Base-by-base conservation (phyloP, 768 basidiomycete genomes). In the Lentinula detonsa region DNA sequence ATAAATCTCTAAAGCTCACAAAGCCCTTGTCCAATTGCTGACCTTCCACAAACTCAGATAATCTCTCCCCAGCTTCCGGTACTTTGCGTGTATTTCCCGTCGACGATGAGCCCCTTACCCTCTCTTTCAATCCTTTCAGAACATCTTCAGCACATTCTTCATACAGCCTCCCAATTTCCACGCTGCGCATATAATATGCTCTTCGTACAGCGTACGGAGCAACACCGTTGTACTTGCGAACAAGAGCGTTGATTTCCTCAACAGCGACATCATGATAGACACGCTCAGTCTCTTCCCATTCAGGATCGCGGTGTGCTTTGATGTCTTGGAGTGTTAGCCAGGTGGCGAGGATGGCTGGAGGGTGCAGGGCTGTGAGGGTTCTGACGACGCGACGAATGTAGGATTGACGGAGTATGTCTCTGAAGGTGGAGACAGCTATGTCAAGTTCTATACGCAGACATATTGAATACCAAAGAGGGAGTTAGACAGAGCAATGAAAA, bases 181-280 rank as follows among this genome's bases (percentile, higher is more conserved):
- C 73, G 8, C 76, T 75, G 23, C 82, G 79, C 23, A 76, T 72
- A 62, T 89, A 79, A 62, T 86, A 84, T 4, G 83, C 75, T 51
- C 88, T 75, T 18, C 91, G 80, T n/a, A 89, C 91, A 4, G 85
- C 76, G 66, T 89, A 90, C 1, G 91, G 92, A 11, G 92, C 93
- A 48, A 89, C 70, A 6, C 81, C 86, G 68, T 95, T 94, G 73
- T 91, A 90, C 73, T 87, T 85, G 53, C 91, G 79, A 31, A 93
- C 86, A 5, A 88, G 77, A 3, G 83, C 76, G 71, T 95, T 93
- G 43, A 93, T 73, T 65, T 93, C 87, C 34, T 77, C 78, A 40
- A 94, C 67, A 11, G 87, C 87, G 2, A 81, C 76, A 37, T 85
- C 80, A 65, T 93, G 90, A 65, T 91, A 91, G 49, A 79, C 71